Evolutionary conservation across 345 rosid genomes (phyloP), one percentile per base, ranked within the genome.

Genomic region (Moringa oleifera): DNA sequence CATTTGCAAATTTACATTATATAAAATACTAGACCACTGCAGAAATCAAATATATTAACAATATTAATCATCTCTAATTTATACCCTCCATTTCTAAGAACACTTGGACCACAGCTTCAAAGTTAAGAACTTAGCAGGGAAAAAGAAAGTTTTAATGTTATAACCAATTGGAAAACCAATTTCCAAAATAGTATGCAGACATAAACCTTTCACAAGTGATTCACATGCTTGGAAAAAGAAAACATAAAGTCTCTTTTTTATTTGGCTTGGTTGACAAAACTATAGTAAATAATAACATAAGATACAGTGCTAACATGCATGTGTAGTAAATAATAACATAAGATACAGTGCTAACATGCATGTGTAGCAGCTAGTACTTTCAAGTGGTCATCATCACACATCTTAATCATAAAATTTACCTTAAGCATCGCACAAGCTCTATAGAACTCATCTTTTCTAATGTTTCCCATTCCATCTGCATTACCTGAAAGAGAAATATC

Each of bases 391-490:
- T 41, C 12, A 7, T 41, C 12, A 9, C 13, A 11, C 6, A 41
- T 41, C 12, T 51, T 33, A 52, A 25, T 23, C 46, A 22, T 46
- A 19, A 41, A 51, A 11, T 51, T 65, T 69, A 89, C 95, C 83
- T 81, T 76, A 57, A 85, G 91, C 51, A 81, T 83, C 20, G 81
- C 82, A 83, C 95, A 85, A 46, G 96, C 98, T 55, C 33, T 69
- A 47, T 76, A 79, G 22, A 92, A 78, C 75, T 87, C 98, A 31
- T 73, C 67, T 45, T 65, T 87, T 75, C 93, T 84, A 58, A 74
- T 64, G 61, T 74, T 79, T 68, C 98, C 98, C 71, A 79, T 61
- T 50, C 91, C 96, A 84, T 89, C 90, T 15, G 88, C 95, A 20
- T 92, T 81, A 64, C 96, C 90, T 89, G 61, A 23, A 62, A 53